phyloP scores from a whole-genome alignment of 1,284 basidiomycete species.

The Cutaneotrichosporon mucoides region DNA sequence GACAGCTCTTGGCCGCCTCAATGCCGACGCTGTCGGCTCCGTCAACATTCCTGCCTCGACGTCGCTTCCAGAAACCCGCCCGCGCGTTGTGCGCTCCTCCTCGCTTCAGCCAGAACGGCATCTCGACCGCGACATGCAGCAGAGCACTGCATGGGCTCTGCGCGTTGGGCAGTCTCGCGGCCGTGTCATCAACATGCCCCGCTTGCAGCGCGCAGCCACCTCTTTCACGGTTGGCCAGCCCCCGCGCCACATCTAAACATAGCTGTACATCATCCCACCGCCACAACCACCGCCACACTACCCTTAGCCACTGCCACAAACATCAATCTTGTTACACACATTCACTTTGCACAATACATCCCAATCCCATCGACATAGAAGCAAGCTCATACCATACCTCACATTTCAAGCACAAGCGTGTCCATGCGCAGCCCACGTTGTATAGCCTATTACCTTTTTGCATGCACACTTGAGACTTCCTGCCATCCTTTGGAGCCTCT shows the following conservation, averaged over 20 bases:
- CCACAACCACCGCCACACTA: too few relatives aligned
- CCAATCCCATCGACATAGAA: background rate
- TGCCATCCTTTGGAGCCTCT: too few relatives aligned
- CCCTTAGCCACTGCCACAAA: background rate
- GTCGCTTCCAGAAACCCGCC: background rate
- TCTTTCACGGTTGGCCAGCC: too few relatives aligned
- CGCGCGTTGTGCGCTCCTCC: background rate
- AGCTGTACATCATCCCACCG: too few relatives aligned
- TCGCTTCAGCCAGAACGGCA: background rate
- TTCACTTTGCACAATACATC: too few relatives aligned
- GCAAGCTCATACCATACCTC: background rate
- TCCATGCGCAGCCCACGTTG: too few relatives aligned
- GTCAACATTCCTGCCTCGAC: background rate
- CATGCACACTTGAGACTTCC: too few relatives aligned
- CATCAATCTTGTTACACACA: too few relatives aligned
- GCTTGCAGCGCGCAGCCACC: background rate
- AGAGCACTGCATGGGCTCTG: slow-evolving; percentile 2
- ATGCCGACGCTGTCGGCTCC: background rate
- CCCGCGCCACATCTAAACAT: too few relatives aligned
- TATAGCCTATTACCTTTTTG: too few relatives aligned
- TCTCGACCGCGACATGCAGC: background rate
- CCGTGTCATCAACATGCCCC: slow-evolving; percentile 8
- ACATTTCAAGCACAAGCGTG: too few relatives aligned
- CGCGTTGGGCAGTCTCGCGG: slow-evolving; percentile 7
- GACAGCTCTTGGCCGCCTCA: background rate